Conservation (phyloP, 139 green algal species). For the Auxenochlorella pyrenoidosa region DNA sequence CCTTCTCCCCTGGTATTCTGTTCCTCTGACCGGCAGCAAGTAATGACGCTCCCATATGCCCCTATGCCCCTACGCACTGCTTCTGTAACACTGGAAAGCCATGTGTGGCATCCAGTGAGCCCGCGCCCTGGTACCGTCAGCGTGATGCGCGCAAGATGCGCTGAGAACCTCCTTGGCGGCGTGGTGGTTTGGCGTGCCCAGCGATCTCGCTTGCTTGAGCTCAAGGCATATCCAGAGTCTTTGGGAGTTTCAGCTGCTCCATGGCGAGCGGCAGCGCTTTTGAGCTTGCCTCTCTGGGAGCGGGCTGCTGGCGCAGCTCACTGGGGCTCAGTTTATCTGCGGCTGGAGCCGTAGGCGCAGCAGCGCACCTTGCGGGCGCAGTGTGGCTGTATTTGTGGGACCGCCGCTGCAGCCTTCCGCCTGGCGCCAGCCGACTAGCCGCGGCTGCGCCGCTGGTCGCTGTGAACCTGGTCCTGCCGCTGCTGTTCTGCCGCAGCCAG, state of each 20-base stretch:
- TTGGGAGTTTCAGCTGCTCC: no score
- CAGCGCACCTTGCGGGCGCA: neutral
- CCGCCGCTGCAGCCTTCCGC: neutral
- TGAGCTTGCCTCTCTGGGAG: neutral
- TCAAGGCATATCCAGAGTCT: no score
- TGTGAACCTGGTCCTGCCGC: neutral
- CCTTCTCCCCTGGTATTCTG: no score
- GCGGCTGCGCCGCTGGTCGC: neutral
- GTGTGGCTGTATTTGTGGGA: neutral
- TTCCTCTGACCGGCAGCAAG: neutral
- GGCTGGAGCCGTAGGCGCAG: neutral
- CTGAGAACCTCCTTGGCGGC: no score
- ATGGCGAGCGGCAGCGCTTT: neutral
- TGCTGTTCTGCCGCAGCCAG: conserved; percentile 15
- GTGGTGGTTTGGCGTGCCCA: no score
- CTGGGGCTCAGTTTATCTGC: neutral
- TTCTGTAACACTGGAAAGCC: no score
- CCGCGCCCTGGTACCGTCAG: neutral
- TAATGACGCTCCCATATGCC: neutral
- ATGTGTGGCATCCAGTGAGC: no score
- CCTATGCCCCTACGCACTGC: no score
- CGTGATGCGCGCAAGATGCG: neutral
- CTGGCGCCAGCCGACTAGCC: neutral
- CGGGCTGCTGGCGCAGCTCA: neutral
- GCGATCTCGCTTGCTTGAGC: no score